These are phyloP conservation scores for Plectranthus barbatus DNA, from an alignment of 257 asterid species.

Conservation along the genomic window DNA sequence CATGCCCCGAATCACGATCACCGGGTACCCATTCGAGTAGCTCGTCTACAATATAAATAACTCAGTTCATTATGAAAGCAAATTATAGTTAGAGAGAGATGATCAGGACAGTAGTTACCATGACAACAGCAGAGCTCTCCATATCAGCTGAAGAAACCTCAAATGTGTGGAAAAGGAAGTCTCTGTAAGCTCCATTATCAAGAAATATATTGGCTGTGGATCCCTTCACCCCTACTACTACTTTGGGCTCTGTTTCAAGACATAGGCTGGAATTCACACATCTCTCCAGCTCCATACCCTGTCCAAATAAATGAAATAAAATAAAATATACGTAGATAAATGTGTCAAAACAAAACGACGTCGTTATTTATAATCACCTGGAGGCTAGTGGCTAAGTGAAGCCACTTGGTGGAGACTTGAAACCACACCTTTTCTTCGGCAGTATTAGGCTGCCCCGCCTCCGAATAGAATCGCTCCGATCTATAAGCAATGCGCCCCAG, in stretches of 20 bases:
- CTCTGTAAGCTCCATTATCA: constrained; percentile 53
- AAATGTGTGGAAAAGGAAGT: constrained; percentile 39
- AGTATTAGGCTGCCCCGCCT: constrained; percentile 26
- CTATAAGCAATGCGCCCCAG: constrained; percentile 38
- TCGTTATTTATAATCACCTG: constrained; percentile 13
- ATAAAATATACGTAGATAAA: not conserved
- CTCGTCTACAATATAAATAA: constrained; percentile 33
- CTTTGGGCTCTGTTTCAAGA: constrained; percentile 37
- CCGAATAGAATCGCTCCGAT: constrained; percentile 43
- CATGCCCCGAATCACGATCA: constrained; percentile 39
- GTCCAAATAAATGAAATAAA: too few species aligned
- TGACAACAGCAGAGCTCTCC: constrained; percentile 59
- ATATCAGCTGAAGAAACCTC: constrained; percentile 50
- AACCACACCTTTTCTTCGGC: constrained; percentile 34
- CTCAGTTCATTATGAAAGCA: too few species aligned
- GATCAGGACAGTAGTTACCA: too few species aligned
- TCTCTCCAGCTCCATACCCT: constrained; percentile 40
- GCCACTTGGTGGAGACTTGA: constrained; percentile 32
- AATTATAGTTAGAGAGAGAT: too few species aligned
- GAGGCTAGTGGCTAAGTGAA: constrained; percentile 34
- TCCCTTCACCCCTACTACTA: constrained; percentile 43
- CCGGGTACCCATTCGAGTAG: constrained; percentile 45
- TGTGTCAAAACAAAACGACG: not conserved
- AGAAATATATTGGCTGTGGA: constrained; percentile 42
- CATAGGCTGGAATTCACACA: constrained; percentile 49